Percentiles rank a stretch among this genome's conserved stretches.
Conservation (phyloP, 179 eudicot genomes). For the Amaranthus tricolor region DNA sequence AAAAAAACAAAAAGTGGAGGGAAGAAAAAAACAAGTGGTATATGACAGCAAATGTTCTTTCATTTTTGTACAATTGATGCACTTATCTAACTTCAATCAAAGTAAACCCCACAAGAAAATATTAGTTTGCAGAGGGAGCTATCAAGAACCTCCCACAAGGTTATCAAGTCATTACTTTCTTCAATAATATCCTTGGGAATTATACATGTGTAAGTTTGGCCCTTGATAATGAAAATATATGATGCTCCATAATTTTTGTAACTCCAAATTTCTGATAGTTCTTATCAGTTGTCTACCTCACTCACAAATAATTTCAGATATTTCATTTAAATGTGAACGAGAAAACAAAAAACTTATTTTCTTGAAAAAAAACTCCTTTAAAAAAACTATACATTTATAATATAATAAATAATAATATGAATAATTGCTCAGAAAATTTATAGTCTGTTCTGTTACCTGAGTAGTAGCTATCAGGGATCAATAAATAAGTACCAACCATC, state of each 20-base stretch:
- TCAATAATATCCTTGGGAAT: conserved; percentile 21
- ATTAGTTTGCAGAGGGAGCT: conserved; percentile 14
- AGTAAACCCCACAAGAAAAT: conserved; percentile 25
- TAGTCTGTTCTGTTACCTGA: conserved; percentile 32
- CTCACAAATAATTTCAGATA: not conserved
- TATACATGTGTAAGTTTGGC: conserved; percentile 14
- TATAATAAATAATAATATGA: not conserved
- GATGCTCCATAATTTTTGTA: conserved; percentile 11
- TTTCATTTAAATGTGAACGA: not conserved
- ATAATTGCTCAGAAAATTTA: conserved; percentile 25
- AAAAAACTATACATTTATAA: not conserved
- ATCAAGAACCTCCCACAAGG: conserved; percentile 18
- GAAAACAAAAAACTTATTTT: not conserved
- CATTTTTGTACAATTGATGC: conserved; percentile 16
- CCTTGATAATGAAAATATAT: conserved; percentile 19
- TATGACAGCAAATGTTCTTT: conserved; percentile 20
- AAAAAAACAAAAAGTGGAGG: not conserved
- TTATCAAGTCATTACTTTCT: conserved; percentile 14
- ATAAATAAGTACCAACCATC: conserved; percentile 45
- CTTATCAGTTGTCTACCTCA: conserved; percentile 19
- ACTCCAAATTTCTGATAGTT: not conserved
- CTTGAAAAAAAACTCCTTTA: not conserved
- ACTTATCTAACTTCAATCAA: conserved; percentile 30
- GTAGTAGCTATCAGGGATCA: conserved; percentile 30
- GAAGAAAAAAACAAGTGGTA: conserved; percentile 14